Evolutionary conservation across 73 alveolate genomes (phyloP).

Genomic region (Paramecium octaurelia): DNA sequence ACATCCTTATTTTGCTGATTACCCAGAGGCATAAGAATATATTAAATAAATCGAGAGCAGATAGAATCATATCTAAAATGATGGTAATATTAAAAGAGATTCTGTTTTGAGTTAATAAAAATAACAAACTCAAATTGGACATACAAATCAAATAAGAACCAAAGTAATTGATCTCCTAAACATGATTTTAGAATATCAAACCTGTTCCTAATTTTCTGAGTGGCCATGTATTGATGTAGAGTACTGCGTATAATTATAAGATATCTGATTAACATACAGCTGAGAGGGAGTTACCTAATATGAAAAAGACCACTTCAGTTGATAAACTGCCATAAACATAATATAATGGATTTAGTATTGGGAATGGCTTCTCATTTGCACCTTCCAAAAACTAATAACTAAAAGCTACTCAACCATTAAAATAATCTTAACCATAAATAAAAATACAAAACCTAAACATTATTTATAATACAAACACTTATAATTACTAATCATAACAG

Average conservation of each 20-base stretch:
- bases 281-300: neutral
- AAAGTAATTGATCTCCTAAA: neutral
- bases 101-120: neutral
- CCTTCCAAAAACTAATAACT: neutral
- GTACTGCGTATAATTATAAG: constrained; percentile 29
- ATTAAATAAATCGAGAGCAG: constrained; percentile 31
- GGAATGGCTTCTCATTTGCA: constrained; percentile 16
- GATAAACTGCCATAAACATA: constrained; percentile 36
- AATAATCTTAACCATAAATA: neutral
- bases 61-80: neutral
- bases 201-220: constrained; percentile 9
- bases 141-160: neutral
- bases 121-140: neutral
- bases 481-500: constrained; percentile 25
- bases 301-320: constrained; percentile 1
- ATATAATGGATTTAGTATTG: constrained; percentile 23
- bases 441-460: constrained; percentile 46
- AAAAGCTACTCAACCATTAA: neutral
- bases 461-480: constrained; percentile 57
- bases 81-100: neutral
- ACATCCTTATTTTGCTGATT: constrained; percentile 81
- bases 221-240: neutral
- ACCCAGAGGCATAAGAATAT: constrained; percentile 46
- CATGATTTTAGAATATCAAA: neutral
- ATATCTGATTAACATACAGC: constrained; percentile 4